A percentile compares a stretch with the other conserved stretches of the same genome.
These are phyloP conservation scores for Lichtheimia ornata DNA, from an alignment of 371 early-diverging fungal genomes.

Conservation along the genomic window DNA sequence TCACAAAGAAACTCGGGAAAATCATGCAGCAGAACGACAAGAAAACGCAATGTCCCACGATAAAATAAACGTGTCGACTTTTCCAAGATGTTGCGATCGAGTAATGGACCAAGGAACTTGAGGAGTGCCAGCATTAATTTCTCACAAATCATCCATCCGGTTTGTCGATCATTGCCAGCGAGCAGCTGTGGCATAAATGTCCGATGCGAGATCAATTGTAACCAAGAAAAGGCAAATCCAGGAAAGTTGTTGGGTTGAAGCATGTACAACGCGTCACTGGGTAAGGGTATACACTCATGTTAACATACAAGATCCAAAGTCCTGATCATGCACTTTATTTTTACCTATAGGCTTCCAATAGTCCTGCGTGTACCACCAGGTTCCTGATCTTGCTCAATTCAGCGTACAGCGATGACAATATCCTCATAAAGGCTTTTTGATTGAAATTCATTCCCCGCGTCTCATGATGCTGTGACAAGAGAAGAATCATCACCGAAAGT, in stretches of 20 bases:
- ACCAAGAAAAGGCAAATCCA: slow-evolving; percentile 95
- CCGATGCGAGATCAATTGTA: slow-evolving; percentile 90
- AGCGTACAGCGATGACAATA: slow-evolving; percentile 79
- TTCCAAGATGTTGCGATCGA: slow-evolving; percentile 60
- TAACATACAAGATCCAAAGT: slow-evolving; percentile 39
- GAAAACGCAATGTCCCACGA: slow-evolving; percentile 84
- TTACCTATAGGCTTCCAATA: slow-evolving; percentile 36
- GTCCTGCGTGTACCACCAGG: slow-evolving; percentile 12
- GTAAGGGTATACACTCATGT: slow-evolving; percentile 20
- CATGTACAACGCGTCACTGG: slow-evolving; percentile 81
- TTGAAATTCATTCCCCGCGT: slow-evolving; percentile 75
- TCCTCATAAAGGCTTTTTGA: slow-evolving; percentile 89
- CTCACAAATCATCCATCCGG: slow-evolving; percentile 86
- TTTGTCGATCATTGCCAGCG: slow-evolving; percentile 22
- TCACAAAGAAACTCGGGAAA: slow-evolving; percentile 95
- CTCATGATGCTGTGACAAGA: slow-evolving; percentile 84
- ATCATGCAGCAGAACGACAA: slow-evolving; percentile 92
- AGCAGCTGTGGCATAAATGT: slow-evolving; percentile 86
- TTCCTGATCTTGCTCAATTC: slow-evolving; percentile 70
- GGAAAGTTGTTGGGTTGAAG: slow-evolving; percentile 87
- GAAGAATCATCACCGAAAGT: slow-evolving; percentile 81
- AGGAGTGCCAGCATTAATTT: slow-evolving; percentile 78
- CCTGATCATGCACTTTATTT: not conserved
- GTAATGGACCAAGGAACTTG: slow-evolving; percentile 81
- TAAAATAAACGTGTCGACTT: slow-evolving; percentile 80